phyloP scores from a whole-genome alignment of 331 rosid genomes.

The Erythrophleum ivorense region DNA sequence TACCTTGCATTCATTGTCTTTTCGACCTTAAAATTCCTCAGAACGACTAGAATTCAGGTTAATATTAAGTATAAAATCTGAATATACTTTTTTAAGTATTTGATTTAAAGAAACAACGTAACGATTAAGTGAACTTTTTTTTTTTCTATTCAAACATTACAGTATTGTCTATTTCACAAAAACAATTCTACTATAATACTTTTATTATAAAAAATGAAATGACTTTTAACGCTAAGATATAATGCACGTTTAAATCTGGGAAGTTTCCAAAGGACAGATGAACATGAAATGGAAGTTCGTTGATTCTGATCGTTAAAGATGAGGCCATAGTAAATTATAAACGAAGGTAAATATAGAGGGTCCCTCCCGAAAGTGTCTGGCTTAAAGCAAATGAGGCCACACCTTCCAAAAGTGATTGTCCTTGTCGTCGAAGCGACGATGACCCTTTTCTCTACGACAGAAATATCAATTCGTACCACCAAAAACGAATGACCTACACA shows the following conservation, averaged over 20 bases:
- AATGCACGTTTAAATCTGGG: neutral
- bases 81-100: neutral
- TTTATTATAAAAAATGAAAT: neutral
- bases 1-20: constrained; percentile 31
- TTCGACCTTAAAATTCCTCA: constrained; percentile 41
- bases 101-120: neutral
- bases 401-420: neutral
- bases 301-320: neutral
- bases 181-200: neutral
- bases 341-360: neutral
- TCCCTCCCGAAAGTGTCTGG: neutral
- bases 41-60: neutral
- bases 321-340: neutral
- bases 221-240: neutral
- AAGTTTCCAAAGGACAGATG: neutral
- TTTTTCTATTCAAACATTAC: neutral
- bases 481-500: neutral
- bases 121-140: neutral
- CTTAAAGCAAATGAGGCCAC: neutral
- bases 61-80: neutral
- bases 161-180: neutral
- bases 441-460: neutral
- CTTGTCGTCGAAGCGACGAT: neutral
- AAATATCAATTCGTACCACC: neutral
- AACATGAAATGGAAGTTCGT: neutral